Conservation (phyloP, 345 rosid genomes). For the Clausena lansium region DNA sequence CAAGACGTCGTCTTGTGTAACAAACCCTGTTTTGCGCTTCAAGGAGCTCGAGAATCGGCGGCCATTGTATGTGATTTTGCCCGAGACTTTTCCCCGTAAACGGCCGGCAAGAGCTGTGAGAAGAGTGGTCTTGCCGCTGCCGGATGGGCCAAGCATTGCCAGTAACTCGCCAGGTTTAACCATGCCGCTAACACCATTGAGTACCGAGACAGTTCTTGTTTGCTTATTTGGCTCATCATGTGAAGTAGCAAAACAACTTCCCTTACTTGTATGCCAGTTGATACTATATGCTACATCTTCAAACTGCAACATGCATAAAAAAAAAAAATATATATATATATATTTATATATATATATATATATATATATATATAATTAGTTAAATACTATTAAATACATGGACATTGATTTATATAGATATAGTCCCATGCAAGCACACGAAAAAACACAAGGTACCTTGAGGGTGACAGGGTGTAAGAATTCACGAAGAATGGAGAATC, state of each 20-base stretch:
- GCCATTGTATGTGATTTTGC: constrained; percentile 63
- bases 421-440: background rate
- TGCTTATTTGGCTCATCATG: constrained; percentile 55
- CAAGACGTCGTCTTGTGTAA: constrained; percentile 78
- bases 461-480: constrained; percentile 65
- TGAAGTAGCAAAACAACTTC: constrained; percentile 29
- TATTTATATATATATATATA: background rate
- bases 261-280: constrained; percentile 26
- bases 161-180: constrained; percentile 82
- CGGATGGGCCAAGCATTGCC: constrained; percentile 96
- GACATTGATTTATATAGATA: background rate
- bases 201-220: constrained; percentile 38
- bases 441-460: constrained; percentile 37
- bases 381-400: background rate
- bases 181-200: constrained; percentile 76
- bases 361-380: background rate
- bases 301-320: constrained; percentile 66
- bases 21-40: constrained; percentile 81
- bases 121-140: constrained; percentile 92
- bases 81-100: constrained; percentile 65
- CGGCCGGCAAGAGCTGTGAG: constrained; percentile 80
- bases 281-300: constrained; percentile 66
- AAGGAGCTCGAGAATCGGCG: constrained; percentile 62
- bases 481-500: constrained; percentile 48
- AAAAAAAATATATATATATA: background rate